Percentiles rank a stretch among this genome's conserved stretches.
Conservation (phyloP, 495 filamentous ascomycete genomes). For the Tuber microsphaerosporum region DNA sequence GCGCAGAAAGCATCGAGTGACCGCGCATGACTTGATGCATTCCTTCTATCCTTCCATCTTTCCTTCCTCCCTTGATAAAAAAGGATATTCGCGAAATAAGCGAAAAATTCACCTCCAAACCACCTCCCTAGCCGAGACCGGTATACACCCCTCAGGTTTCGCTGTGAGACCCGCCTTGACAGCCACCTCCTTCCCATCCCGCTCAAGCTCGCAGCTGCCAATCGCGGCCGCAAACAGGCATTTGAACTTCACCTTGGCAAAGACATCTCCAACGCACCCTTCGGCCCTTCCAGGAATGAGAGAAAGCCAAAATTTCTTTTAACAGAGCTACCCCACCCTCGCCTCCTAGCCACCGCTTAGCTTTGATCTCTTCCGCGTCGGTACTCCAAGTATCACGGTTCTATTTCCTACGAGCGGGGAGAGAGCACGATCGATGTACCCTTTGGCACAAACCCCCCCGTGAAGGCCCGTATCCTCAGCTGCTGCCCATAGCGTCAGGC, state of each 20-base stretch:
- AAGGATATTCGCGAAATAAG: too few relatives aligned
- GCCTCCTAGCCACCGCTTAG: constrained; percentile 52
- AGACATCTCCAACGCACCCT: constrained; percentile 61
- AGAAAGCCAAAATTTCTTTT: constrained; percentile 56
- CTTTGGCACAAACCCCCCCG: constrained; percentile 48
- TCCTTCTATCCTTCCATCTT: neutral
- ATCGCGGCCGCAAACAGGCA: constrained; percentile 56
- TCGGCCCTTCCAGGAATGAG: constrained; percentile 56
- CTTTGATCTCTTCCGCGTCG: constrained; percentile 53
- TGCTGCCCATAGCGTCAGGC: constrained; percentile 48
- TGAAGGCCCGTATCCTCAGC: constrained; percentile 60
- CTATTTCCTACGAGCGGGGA: constrained; percentile 58
- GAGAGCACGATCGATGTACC: constrained; percentile 58
- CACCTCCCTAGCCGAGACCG: too few relatives aligned
- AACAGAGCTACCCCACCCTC: constrained; percentile 39
- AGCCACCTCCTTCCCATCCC: too few relatives aligned
- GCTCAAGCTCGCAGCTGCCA: constrained; percentile 42
- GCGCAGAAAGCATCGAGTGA: neutral
- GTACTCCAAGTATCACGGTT: constrained; percentile 52
- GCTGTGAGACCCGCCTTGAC: too few relatives aligned
- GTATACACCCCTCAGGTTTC: too few relatives aligned
- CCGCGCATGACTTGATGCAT: neutral
- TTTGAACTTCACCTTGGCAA: constrained; percentile 68
- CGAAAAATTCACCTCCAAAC: too few relatives aligned
- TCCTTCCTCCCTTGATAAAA: too few relatives aligned